phyloP scores from a whole-genome alignment of 2,329 filamentous ascomycete genomes.

The Paraphoma chrysanthemicola region DNA sequence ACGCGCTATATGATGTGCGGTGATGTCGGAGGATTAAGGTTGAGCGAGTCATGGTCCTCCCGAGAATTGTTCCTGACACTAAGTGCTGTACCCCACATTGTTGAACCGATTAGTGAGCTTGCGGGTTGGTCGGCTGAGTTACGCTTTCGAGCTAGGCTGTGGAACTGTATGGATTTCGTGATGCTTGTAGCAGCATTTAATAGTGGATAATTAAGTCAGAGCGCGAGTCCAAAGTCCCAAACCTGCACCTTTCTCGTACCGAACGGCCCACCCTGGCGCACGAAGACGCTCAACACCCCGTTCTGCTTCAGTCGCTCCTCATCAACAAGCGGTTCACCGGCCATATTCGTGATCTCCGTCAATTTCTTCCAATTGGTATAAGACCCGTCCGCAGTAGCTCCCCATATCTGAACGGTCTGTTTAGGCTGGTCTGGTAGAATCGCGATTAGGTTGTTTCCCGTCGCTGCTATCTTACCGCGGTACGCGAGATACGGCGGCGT shows the following conservation, averaged over 20 bases:
- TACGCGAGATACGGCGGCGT: slow-evolving; percentile 42
- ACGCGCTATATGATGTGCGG: not conserved
- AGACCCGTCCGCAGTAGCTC: slow-evolving; percentile 32
- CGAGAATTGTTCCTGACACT: not conserved
- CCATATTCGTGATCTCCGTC: slow-evolving; percentile 37
- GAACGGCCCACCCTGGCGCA: slow-evolving; percentile 43
- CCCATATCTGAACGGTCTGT: slow-evolving; percentile 35
- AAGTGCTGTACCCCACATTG: not conserved
- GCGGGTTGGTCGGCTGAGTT: not conserved
- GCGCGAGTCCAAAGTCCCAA: slow-evolving; percentile 39
- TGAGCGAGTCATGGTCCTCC: slow-evolving; percentile 2
- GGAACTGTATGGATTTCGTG: not conserved
- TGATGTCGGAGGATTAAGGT: slow-evolving; percentile 2
- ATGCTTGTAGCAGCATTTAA: not conserved
- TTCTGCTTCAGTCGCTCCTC: slow-evolving; percentile 35
- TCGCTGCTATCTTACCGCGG: slow-evolving; percentile 38
- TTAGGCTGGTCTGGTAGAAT: slow-evolving; percentile 41
- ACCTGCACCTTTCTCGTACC: slow-evolving; percentile 42
- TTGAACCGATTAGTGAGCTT: not conserved
- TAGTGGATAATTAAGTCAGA: too few relatives aligned
- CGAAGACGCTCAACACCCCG: slow-evolving; percentile 40
- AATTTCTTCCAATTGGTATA: slow-evolving; percentile 42
- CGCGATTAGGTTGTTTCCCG: slow-evolving; percentile 36
- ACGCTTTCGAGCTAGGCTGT: not conserved
- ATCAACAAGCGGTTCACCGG: slow-evolving; percentile 41